Percentiles rank a stretch among this genome's conserved stretches.
These are phyloP conservation scores for Aspergillus amoenus DNA, from an alignment of 2,329 filamentous ascomycete species.

Conservation along the genomic window DNA sequence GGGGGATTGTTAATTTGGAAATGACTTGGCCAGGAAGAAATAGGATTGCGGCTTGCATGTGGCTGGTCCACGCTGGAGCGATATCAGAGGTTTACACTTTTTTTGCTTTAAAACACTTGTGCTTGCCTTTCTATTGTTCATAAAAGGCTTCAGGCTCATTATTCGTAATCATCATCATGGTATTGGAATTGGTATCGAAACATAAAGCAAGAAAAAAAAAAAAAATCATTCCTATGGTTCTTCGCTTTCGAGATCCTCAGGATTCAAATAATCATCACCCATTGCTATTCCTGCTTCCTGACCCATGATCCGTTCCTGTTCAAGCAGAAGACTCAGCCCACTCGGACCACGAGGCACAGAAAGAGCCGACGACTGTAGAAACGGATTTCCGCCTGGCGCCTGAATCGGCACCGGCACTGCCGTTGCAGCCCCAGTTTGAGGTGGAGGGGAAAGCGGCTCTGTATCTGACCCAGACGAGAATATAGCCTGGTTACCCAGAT, in stretches of 20 bases:
- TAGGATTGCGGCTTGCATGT: not conserved
- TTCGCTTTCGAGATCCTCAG: not conserved
- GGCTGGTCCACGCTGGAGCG: slow-evolving; percentile 3
- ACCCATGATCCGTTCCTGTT: slow-evolving; percentile 10
- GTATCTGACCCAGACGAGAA: not conserved
- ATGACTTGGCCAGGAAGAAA: not conserved
- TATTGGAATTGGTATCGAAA: not conserved
- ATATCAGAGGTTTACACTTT: not conserved
- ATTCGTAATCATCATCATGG: not conserved
- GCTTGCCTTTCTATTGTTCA: not conserved
- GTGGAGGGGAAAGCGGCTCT: not conserved
- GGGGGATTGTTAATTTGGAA: no score
- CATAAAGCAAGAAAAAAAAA: not conserved
- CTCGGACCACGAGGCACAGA: slow-evolving; percentile 15
- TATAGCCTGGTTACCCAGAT: not conserved
- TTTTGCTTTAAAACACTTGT: not conserved
- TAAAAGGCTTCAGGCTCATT: not conserved
- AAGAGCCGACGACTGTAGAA: slow-evolving; percentile 11
- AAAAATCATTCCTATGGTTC: not conserved
- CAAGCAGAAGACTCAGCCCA: slow-evolving; percentile 22
- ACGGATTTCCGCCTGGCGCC: not conserved
- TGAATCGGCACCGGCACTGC: not conserved
- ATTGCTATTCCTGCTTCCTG: not conserved
- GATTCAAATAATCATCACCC: not conserved
- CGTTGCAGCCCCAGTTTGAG: not conserved